Evolutionary conservation across 805 yeast species (phyloP).

Genomic region (Candida yuanshanica): DNA sequence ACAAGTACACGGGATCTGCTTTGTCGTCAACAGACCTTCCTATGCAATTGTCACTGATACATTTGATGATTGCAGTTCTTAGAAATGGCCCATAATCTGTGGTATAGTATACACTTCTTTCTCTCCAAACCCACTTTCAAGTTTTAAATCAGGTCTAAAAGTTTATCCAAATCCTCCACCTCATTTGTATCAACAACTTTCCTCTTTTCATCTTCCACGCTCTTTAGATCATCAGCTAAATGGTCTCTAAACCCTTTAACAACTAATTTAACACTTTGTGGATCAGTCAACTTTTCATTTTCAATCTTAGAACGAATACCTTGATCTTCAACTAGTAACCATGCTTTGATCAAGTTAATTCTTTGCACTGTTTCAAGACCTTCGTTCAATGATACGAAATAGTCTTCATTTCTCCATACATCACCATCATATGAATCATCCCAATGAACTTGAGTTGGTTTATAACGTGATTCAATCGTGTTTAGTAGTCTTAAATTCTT

Average conservation of each 20-base stretch:
- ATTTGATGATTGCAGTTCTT: no score
- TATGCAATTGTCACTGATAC: no score
- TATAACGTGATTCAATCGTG: conserved; percentile 2
- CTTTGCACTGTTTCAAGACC: conserved; percentile 16
- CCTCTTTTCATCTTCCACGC: neutral
- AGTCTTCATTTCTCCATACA: conserved; percentile 4
- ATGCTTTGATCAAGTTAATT: conserved; percentile 11
- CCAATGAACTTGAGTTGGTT: neutral
- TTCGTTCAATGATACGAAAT: conserved; percentile 15
- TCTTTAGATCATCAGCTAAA: neutral
- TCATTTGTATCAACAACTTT: neutral
- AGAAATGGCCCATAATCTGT: no score
- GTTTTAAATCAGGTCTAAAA: neutral
- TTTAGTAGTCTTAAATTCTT: conserved; percentile 10
- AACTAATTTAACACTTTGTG: neutral
- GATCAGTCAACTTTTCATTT: conserved; percentile 1
- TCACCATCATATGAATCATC: conserved; percentile 9
- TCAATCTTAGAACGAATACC: conserved; percentile 9
- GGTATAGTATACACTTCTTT: no score
- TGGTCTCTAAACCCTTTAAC: conserved; percentile 7
- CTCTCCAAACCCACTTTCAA: neutral
- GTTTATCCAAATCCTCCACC: neutral
- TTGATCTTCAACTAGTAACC: conserved; percentile 19
- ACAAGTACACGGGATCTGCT: no score
- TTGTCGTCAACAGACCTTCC: no score